These are phyloP conservation scores for Oryza rufipogon DNA, from an alignment of 176 grass and related monocot species.

Conservation along the genomic window DNA sequence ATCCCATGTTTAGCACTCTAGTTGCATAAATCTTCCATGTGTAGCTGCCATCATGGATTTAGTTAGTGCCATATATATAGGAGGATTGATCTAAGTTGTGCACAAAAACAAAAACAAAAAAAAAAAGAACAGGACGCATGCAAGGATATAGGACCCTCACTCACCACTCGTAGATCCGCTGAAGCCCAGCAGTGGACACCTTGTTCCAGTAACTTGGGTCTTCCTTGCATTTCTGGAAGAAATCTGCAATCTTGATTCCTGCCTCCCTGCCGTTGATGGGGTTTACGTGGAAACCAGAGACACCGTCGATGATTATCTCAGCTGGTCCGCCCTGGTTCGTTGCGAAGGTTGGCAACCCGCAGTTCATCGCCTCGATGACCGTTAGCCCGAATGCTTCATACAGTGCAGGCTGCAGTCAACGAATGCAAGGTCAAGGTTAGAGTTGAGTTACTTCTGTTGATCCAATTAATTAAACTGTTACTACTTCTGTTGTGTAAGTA, in stretches of 20 bases:
- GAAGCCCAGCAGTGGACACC: constrained; percentile 64
- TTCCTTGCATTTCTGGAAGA: constrained; percentile 70
- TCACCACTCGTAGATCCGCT: constrained; percentile 81
- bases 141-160: background rate
- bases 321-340: constrained; percentile 78
- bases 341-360: constrained; percentile 73
- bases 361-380: constrained; percentile 84
- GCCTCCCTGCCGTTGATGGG: constrained; percentile 63
- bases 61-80: background rate
- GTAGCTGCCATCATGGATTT: constrained; percentile 45
- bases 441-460: no score
- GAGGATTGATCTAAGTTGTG: background rate
- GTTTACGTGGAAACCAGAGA: constrained; percentile 74
- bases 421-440: constrained; percentile 1
- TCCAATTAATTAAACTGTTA: no score
- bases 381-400: constrained; percentile 83
- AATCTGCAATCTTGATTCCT: constrained; percentile 64
- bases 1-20: constrained; percentile 73
- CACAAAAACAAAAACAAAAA: no score
- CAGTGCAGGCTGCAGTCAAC: constrained; percentile 59
- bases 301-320: constrained; percentile 69
- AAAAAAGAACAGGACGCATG: no score
- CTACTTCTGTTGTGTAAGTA: background rate
- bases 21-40: constrained; percentile 85
- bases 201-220: constrained; percentile 73